A percentile compares a stretch with the other conserved stretches of the same genome.
phyloP scores from a whole-genome alignment of 495 filamentous ascomycete species.

The Haplographium delicatum region DNA sequence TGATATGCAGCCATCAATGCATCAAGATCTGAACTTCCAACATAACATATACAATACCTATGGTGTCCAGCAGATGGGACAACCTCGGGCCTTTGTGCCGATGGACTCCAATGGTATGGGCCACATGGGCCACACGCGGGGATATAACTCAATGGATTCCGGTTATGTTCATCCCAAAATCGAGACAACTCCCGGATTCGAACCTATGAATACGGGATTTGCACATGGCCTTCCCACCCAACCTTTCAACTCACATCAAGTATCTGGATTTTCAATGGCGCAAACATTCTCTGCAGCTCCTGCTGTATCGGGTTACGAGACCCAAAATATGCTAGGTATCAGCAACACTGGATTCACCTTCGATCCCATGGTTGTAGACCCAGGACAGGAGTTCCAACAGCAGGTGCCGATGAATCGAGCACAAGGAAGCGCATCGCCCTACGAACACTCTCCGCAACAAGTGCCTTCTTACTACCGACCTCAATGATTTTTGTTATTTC shows the following conservation, averaged over 20 bases:
- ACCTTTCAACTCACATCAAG: slow-evolving; percentile 8
- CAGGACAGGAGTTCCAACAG: slow-evolving; percentile 7
- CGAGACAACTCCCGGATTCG: slow-evolving; percentile 11
- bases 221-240: slow-evolving; percentile 7
- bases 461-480: slow-evolving; percentile 30
- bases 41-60: slow-evolving; percentile 14
- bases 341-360: slow-evolving; percentile 16
- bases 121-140: slow-evolving; percentile 14
- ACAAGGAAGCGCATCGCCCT: slow-evolving; percentile 19
- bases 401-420: slow-evolving; percentile 23
- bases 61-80: slow-evolving; percentile 7
- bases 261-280: slow-evolving; percentile 12
- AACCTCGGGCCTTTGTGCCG: slow-evolving; percentile 13
- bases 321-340: slow-evolving; percentile 15
- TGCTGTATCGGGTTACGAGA: slow-evolving; percentile 15
- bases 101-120: slow-evolving; percentile 9
- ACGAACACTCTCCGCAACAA: slow-evolving; percentile 24
- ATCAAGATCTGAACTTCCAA: slow-evolving; percentile 5
- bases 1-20: slow-evolving; percentile 9
- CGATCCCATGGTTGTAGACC: slow-evolving; percentile 18
- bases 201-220: slow-evolving; percentile 14
- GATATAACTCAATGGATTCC: slow-evolving; percentile 9
- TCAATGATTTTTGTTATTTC: neutral
- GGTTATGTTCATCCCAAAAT: slow-evolving; percentile 15
- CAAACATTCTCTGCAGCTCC: slow-evolving; percentile 14